Base-by-base conservation (phyloP, 306 rosid genomes). In the Pterocarpus macrocarpus region DNA sequence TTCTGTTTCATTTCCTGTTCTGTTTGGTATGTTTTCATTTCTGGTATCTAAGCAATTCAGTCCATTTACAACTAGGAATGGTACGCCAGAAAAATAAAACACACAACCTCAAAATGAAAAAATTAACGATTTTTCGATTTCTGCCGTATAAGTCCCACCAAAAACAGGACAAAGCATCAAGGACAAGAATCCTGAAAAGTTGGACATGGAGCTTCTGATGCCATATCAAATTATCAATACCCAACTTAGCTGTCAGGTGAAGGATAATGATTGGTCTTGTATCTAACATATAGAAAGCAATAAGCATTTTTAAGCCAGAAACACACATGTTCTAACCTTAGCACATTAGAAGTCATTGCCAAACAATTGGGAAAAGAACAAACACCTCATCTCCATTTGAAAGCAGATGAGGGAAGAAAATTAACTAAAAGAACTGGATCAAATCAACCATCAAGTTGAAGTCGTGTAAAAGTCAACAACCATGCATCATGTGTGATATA, bases 251-350 rank as follows among this genome's bases (percentile, higher is more conserved):
- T 28, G 28, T 58, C 7, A 16, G 5, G 2, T 56, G 47, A 55
- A 53, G 35, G 7, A 34, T 16, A 22, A 33, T 56, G 47, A 57
- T 62, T 44, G 15, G 7, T 49, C 35, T 47, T 16, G 33, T 28
- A 50, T 36, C 15, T 14, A 47, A 10, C 34, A 28, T 9, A 64
- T 5, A 38, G 73, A 13, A 77, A 73, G 65, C 75, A 69, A 53
- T 53, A 73, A 68, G 44, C 34, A 64, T 49, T 61, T 59, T n/a
- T 38, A 77, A n/a, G 30, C 17, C 58, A 41, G 28, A 59, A 49
- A 59, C 66, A 16, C 45, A n/a, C 9, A 44, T 16, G 56, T 15
- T 63, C 3, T 17, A 28, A 14, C 71, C 64, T 39, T 30, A 11
- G 49, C 50, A 64, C 45, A 56, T 10, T 35, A 5, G 2, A 43